These are phyloP conservation scores for Pythium brachiatum DNA, from an alignment of 352 stramenopile genomes.

Conservation along the genomic window DNA sequence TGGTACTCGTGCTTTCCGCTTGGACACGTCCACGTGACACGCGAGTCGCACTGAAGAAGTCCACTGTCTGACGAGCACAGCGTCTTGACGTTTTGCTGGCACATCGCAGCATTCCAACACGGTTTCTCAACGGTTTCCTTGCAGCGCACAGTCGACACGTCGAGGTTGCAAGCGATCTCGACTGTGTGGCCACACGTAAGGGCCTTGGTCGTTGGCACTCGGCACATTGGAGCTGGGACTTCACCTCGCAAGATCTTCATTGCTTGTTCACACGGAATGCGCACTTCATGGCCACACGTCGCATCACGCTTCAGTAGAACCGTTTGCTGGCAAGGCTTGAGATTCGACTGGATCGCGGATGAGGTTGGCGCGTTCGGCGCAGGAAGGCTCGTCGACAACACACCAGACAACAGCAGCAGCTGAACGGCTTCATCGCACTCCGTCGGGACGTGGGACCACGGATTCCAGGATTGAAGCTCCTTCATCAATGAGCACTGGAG, in stretches of 20 bases:
- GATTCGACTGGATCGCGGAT: conserved; percentile 11
- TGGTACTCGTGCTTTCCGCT: conserved; percentile 34
- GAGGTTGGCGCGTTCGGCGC: conserved; percentile 24
- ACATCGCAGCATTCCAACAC: conserved; percentile 63
- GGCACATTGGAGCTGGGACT: conserved; percentile 9
- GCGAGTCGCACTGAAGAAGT: conserved; percentile 35
- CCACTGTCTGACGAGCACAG: conserved; percentile 18
- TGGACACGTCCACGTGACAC: conserved; percentile 41
- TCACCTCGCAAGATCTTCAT: conserved; percentile 39
- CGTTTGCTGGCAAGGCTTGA: conserved; percentile 37
- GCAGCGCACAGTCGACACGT: conserved; percentile 32
- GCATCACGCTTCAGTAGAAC: conserved; percentile 38
- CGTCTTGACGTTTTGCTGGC: conserved; percentile 32
- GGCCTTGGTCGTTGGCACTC: conserved; percentile 24
- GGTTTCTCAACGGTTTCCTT: conserved; percentile 34
- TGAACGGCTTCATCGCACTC: conserved; percentile 25
- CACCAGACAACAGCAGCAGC: conserved; percentile 33
- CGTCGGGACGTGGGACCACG: conserved; percentile 29
- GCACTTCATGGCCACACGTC: conserved; percentile 55
- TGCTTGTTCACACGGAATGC: conserved; percentile 49
- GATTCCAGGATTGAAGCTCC: conserved; percentile 40
- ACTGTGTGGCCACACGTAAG: conserved; percentile 45
- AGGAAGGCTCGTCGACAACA: conserved; percentile 39
- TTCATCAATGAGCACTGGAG: conserved; percentile 37
- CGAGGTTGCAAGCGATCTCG: conserved; percentile 36